Percentiles rank a stretch among this genome's conserved stretches.
These are phyloP conservation scores for Cutaneotrichosporon cutaneum DNA, from an alignment of 1,284 basidiomycete species.

Conservation along the genomic window DNA sequence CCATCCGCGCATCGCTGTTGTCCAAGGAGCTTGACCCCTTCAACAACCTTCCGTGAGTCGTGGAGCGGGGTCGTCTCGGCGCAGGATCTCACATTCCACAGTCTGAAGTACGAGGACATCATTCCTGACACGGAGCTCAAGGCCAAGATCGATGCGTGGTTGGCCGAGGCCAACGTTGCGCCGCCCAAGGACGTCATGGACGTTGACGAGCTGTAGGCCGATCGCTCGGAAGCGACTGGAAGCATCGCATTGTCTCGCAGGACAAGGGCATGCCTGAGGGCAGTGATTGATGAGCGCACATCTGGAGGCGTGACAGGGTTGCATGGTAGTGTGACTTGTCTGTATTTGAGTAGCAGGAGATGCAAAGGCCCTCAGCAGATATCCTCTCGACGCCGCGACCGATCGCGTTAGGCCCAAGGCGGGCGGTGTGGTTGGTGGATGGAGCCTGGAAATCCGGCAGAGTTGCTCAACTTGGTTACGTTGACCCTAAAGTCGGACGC, in stretches of 20 bases:
- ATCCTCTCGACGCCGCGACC: too few species aligned
- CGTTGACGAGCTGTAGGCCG: slow-evolving; percentile 35
- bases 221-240: background rate
- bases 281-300: background rate
- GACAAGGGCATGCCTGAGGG: background rate
- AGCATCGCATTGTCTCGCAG: background rate
- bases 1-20: slow-evolving; percentile 91
- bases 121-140: slow-evolving; percentile 68
- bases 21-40: slow-evolving; percentile 90
- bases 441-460: too few species aligned
- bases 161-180: slow-evolving; percentile 55
- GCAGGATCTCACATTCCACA: slow-evolving; percentile 21
- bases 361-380: background rate
- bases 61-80: background rate
- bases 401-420: too few species aligned
- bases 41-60: slow-evolving; percentile 67
- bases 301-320: background rate
- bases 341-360: background rate
- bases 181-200: slow-evolving; percentile 43
- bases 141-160: slow-evolving; percentile 63
- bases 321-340: background rate
- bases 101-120: slow-evolving; percentile 73
- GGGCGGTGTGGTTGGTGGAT: too few species aligned
- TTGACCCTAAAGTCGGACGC: too few species aligned
- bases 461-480: too few species aligned